These are phyloP conservation scores for Monosporascus sp. DNA, from an alignment of 2,329 filamentous ascomycete genomes.

Conservation along the genomic window DNA sequence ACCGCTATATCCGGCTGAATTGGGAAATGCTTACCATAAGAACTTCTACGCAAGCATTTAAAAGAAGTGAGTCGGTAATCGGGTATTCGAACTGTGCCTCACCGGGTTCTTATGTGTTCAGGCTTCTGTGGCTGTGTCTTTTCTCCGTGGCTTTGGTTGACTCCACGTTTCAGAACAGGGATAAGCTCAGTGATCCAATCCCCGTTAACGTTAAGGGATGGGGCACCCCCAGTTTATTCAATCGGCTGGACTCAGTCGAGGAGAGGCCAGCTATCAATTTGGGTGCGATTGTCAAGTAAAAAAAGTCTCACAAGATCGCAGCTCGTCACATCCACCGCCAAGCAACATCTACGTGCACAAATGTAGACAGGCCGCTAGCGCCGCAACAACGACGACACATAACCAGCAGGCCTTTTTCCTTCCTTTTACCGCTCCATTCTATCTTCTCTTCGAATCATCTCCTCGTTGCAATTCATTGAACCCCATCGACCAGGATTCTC, in stretches of 20 bases:
- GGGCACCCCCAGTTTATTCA: no score
- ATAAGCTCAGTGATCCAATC: no score
- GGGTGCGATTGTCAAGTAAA: conserved; percentile 8
- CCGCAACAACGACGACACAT: conserved; percentile 11
- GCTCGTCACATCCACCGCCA: conserved; percentile 9
- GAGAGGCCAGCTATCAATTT: conserved; percentile 27
- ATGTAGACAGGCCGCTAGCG: conserved; percentile 8
- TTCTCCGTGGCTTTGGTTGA: no score
- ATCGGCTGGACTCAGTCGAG: conserved; percentile 1
- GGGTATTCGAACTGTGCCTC: no score
- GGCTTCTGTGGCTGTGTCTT: no score
- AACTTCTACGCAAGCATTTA: no score
- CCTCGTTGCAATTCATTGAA: conserved; percentile 9
- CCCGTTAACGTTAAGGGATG: no score
- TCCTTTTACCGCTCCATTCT: conserved; percentile 7
- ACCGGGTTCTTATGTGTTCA: no score
- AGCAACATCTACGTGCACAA: background rate
- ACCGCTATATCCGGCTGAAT: no score
- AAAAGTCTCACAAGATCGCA: background rate
- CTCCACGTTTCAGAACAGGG: no score
- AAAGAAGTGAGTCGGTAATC: no score
- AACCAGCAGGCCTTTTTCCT: conserved; percentile 5
- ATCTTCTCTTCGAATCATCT: conserved; percentile 6
- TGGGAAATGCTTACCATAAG: no score
- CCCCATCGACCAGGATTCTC: conserved; percentile 6